Percentiles rank a stretch among this genome's conserved stretches.
These are phyloP conservation scores for Stentor coeruleus DNA, from an alignment of 73 alveolate genomes.

Conservation along the genomic window DNA sequence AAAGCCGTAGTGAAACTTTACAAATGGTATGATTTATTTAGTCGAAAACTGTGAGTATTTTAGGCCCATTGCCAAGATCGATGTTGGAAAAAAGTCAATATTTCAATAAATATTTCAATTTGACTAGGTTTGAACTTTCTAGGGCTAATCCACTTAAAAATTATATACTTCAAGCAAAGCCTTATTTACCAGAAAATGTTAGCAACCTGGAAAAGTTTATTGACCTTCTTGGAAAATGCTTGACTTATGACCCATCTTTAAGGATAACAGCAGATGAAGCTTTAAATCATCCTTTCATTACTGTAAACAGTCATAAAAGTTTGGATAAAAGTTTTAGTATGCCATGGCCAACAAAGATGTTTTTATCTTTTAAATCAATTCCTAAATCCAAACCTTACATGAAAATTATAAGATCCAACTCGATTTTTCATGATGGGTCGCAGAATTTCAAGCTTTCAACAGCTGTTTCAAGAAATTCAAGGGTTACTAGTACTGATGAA, in stretches of 20 bases:
- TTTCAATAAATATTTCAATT: neutral
- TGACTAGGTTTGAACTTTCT: neutral
- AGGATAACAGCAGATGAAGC: neutral
- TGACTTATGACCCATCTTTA: neutral
- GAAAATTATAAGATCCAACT: neutral
- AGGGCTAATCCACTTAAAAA: neutral
- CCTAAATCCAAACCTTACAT: neutral
- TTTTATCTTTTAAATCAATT: neutral
- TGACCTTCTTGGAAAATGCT: neutral
- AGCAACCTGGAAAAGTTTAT: neutral
- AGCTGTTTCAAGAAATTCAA: neutral
- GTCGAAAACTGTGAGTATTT: neutral
- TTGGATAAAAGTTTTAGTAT: no score
- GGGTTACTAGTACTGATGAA: constrained; percentile 1
- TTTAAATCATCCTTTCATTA: neutral
- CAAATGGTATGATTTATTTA: neutral
- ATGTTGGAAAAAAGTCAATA: neutral
- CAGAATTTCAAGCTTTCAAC: neutral
- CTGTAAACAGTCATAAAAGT: neutral
- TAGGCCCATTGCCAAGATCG: constrained; percentile 1
- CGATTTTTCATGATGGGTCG: neutral
- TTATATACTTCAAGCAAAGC: neutral
- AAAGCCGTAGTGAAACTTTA: constrained; percentile 66
- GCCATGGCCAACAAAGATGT: neutral
- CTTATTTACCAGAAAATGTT: neutral